phyloP scores from a whole-genome alignment of 1,284 basidiomycete species.

The Leccinum griseonigrum region DNA sequence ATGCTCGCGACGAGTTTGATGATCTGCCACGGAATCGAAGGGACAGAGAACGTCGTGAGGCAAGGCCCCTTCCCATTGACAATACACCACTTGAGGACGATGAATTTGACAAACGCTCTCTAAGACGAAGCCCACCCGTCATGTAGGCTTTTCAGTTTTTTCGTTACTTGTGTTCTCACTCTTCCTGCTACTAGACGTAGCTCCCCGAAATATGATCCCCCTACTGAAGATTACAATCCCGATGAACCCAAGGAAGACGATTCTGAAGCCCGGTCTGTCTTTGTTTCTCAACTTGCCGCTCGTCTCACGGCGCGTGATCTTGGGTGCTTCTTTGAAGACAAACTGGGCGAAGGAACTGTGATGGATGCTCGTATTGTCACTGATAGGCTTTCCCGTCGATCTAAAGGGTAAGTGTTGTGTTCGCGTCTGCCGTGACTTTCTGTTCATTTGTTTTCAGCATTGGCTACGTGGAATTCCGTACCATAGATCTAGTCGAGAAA shows the following conservation, averaged over 20 bases:
- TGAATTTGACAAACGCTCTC: slow-evolving; percentile 28
- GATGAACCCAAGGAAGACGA: slow-evolving; percentile 84
- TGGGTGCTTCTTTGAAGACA: slow-evolving; percentile 98
- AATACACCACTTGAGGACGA: slow-evolving; percentile 34
- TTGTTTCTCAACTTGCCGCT: slow-evolving; percentile 96
- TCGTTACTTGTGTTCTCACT: slow-evolving; percentile 10
- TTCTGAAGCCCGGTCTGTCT: slow-evolving; percentile 95
- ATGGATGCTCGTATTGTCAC: slow-evolving; percentile 95
- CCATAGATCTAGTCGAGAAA: slow-evolving; percentile 87
- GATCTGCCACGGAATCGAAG: slow-evolving; percentile 44
- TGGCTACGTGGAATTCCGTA: slow-evolving; percentile 95
- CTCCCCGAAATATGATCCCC: slow-evolving; percentile 70
- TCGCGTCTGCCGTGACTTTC: slow-evolving; percentile 9
- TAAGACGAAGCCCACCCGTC: slow-evolving; percentile 40
- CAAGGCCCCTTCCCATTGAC: slow-evolving; percentile 26
- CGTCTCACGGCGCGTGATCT: slow-evolving; percentile 93
- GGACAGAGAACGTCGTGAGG: slow-evolving; percentile 39
- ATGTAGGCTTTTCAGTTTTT: slow-evolving; percentile 35
- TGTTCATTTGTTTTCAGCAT: slow-evolving; percentile 49
- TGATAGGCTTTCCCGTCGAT: slow-evolving; percentile 88
- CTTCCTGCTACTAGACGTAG: slow-evolving; percentile 45
- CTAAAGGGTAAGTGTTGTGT: slow-evolving; percentile 76
- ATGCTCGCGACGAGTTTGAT: slow-evolving; percentile 60
- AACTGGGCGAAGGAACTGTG: slow-evolving; percentile 88
- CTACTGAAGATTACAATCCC: slow-evolving; percentile 64